Conservation (phyloP, 2,329 filamentous ascomycete genomes). For the Sclerotiophoma versabilis region DNA sequence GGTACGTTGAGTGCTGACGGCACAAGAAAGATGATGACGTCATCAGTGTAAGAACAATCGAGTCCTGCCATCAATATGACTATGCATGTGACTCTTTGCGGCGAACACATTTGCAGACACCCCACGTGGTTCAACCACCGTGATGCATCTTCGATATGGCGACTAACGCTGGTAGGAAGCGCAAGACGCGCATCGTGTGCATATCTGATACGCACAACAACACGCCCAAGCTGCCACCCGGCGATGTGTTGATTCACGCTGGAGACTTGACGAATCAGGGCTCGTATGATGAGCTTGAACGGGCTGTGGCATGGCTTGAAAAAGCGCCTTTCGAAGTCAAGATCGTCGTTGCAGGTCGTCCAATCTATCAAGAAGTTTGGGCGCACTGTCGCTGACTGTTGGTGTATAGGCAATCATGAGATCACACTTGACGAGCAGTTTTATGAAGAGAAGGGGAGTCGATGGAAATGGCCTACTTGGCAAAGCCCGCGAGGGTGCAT, state of each 20-base stretch:
- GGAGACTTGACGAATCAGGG: slow-evolving; percentile 80
- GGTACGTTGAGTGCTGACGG: neutral
- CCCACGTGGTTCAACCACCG: neutral
- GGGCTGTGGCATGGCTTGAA: slow-evolving; percentile 71
- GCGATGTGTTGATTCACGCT: slow-evolving; percentile 78
- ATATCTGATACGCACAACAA: slow-evolving; percentile 80
- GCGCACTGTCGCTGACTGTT: neutral
- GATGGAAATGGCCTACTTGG: slow-evolving; percentile 64
- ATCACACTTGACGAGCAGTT: slow-evolving; percentile 72
- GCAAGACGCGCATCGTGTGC: slow-evolving; percentile 71
- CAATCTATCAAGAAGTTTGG: neutral
- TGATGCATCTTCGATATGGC: slow-evolving; percentile 5
- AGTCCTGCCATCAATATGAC: neutral
- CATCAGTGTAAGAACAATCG: neutral
- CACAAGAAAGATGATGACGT: slow-evolving; percentile 2
- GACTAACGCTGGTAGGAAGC: neutral
- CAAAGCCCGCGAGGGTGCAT: slow-evolving; percentile 64
- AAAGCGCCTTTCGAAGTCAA: slow-evolving; percentile 72
- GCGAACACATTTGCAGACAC: neutral
- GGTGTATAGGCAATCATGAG: slow-evolving; percentile 72
- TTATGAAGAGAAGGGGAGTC: slow-evolving; percentile 60
- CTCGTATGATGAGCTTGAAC: slow-evolving; percentile 63
- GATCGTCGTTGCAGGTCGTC: slow-evolving; percentile 70
- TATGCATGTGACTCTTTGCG: slow-evolving; percentile 4
- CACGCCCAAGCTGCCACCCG: slow-evolving; percentile 68